These are phyloP conservation scores for Fusarium temperatum DNA, from an alignment of 2,329 filamentous ascomycete species.

Conservation along the genomic window DNA sequence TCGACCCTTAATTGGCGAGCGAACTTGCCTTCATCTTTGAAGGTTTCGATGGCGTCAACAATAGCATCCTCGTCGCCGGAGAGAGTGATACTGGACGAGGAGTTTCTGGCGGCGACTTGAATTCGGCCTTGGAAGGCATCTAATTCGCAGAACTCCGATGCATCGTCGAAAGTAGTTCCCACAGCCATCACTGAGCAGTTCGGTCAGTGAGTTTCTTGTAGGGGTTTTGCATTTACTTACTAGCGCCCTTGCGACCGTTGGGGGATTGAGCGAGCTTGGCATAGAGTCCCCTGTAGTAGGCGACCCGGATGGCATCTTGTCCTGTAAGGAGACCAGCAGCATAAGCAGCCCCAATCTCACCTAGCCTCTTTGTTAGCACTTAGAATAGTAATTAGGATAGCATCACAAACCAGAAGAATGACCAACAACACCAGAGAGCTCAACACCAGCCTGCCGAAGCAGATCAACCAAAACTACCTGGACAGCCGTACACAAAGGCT, in stretches of 20 bases:
- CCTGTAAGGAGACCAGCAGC: conserved; percentile 48
- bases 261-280: not conserved
- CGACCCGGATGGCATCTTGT: conserved; percentile 40
- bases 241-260: not conserved
- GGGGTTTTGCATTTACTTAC: too few species aligned
- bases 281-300: conserved; percentile 39
- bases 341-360: conserved; percentile 56
- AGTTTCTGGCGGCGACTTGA: not conserved
- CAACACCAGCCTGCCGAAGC: conserved; percentile 45
- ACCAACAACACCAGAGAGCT: conserved; percentile 49
- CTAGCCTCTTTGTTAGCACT: accelerated
- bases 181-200: conserved; percentile 10
- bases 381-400: accelerated
- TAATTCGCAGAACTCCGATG: not conserved
- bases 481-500: conserved; percentile 54
- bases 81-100: not conserved
- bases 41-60: accelerated
- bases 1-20: not conserved
- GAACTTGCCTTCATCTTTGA: not conserved
- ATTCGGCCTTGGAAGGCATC: not conserved
- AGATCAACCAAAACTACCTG: conserved; percentile 55
- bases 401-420: conserved; percentile 50
- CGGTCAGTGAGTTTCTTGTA: too few species aligned
- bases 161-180: not conserved
- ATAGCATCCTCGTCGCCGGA: not conserved